Conservation (phyloP, 345 rosid genomes). For the Eucalyptus lansdowneana region DNA sequence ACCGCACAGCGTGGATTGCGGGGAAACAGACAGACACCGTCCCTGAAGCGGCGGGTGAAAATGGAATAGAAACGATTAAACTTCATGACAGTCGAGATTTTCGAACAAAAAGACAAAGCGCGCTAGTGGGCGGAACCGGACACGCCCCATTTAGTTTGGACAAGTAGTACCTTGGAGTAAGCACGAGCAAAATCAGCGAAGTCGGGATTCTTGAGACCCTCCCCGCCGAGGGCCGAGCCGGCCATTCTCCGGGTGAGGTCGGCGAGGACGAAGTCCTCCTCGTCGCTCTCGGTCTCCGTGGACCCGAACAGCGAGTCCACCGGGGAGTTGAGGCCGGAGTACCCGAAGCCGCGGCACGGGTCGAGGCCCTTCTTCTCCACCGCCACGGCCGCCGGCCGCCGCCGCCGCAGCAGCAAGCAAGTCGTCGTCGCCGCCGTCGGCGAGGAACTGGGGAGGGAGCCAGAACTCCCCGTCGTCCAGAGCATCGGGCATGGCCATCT, state of each 20-base stretch:
- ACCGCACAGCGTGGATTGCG: conserved; percentile 1
- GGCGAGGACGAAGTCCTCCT: conserved; percentile 21
- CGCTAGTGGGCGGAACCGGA: background rate
- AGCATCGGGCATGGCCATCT: conserved; percentile 36
- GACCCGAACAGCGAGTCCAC: conserved; percentile 47
- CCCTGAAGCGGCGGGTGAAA: background rate
- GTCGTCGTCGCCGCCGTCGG: conserved; percentile 38
- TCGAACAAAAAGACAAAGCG: background rate
- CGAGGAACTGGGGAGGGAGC: conserved; percentile 68
- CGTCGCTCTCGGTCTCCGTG: conserved; percentile 49
- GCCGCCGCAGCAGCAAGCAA: background rate
- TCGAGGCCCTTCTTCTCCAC: background rate
- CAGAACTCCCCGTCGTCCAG: conserved; percentile 58
- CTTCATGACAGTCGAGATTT: background rate
- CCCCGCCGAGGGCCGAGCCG: background rate
- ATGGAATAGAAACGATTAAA: background rate
- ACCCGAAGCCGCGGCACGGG: conserved; percentile 15
- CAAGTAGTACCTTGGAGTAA: background rate
- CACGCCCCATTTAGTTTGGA: background rate
- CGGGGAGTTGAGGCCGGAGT: conserved; percentile 45
- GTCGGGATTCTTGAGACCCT: background rate
- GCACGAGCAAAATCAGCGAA: background rate
- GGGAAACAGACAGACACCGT: background rate
- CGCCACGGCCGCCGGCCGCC: conserved; percentile 21
- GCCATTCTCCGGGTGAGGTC: background rate